These are phyloP conservation scores for Carallia brachiata DNA, from an alignment of 345 rosid species.

Conservation along the genomic window DNA sequence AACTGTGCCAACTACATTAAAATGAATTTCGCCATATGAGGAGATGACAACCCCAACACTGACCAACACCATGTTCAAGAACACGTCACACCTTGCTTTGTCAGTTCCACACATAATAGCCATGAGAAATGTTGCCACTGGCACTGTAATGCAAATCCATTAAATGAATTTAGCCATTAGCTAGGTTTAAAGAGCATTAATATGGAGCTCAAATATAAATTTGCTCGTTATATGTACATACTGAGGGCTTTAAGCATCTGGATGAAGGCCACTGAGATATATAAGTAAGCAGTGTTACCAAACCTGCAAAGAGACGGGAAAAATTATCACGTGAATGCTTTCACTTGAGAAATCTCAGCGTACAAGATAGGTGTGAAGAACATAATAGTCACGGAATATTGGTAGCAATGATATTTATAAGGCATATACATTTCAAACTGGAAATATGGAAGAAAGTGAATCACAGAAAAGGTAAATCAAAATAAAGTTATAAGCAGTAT, in stretches of 20 bases:
- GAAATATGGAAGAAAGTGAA: background rate
- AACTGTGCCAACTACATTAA: conserved; percentile 84
- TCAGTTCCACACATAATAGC: conserved; percentile 92
- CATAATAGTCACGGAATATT: too few relatives aligned
- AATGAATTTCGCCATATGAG: conserved; percentile 94
- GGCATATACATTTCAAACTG: background rate
- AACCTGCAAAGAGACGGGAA: conserved; percentile 55
- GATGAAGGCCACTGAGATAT: conserved; percentile 92
- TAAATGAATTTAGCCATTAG: conserved; percentile 22
- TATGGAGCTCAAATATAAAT: background rate
- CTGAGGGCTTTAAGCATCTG: conserved; percentile 99
- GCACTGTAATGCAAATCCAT: conserved; percentile 61
- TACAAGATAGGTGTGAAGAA: background rate
- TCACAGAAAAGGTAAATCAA: background rate
- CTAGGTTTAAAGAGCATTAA: conserved; percentile 12
- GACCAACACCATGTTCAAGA: conserved; percentile 92
- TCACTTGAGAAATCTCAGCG: background rate
- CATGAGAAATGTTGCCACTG: conserved; percentile 85
- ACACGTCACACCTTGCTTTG: conserved; percentile 85
- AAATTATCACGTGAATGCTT: background rate
- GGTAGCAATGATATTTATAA: too few relatives aligned
- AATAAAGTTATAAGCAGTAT: background rate
- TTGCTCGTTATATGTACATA: conserved; percentile 41
- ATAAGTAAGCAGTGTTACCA: conserved; percentile 92
- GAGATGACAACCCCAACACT: conserved; percentile 93